Percentiles rank a stretch among this genome's conserved stretches.
These are phyloP conservation scores for Claviceps sp. DNA, from an alignment of 2,329 filamentous ascomycete genomes.

Conservation along the genomic window DNA sequence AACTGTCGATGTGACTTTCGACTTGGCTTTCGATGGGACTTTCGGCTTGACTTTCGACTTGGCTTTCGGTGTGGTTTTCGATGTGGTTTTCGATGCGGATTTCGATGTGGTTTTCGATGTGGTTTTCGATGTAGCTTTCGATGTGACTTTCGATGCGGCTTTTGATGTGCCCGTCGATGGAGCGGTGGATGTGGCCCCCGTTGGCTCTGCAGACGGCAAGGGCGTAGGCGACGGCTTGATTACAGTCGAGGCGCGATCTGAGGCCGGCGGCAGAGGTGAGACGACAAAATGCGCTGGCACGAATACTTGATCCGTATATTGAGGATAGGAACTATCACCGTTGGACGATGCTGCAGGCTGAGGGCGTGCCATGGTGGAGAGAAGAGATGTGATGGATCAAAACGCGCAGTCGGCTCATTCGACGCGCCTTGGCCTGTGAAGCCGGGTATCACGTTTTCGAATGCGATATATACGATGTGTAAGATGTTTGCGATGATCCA, in stretches of 20 bases:
- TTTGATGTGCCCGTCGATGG: too few relatives aligned
- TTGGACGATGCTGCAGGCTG: constrained; percentile 9
- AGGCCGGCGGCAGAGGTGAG: constrained; percentile 10
- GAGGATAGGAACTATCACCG: constrained; percentile 16
- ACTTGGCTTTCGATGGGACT: too few relatives aligned
- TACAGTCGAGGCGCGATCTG: constrained; percentile 11
- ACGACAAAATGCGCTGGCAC: constrained; percentile 14
- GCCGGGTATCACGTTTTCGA: neutral
- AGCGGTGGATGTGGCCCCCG: constrained; percentile 1
- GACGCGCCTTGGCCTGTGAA: neutral
- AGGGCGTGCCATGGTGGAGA: constrained; percentile 16
- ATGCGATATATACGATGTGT: neutral
- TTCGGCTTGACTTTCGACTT: too few relatives aligned
- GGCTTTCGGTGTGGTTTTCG: too few relatives aligned
- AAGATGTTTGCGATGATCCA: neutral
- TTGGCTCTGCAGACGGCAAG: constrained; percentile 18
- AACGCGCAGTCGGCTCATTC: neutral
- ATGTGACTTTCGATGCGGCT: too few relatives aligned
- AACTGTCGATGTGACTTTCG: too few relatives aligned
- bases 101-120: too few relatives aligned
- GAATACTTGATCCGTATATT: constrained; percentile 13
- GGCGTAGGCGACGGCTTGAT: constrained; percentile 18
- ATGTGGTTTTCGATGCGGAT: too few relatives aligned
- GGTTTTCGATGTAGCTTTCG: too few relatives aligned
- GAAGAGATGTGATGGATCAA: neutral